These are phyloP conservation scores for Trichoderma koningii DNA, from an alignment of 2,329 filamentous ascomycete species.

Conservation along the genomic window DNA sequence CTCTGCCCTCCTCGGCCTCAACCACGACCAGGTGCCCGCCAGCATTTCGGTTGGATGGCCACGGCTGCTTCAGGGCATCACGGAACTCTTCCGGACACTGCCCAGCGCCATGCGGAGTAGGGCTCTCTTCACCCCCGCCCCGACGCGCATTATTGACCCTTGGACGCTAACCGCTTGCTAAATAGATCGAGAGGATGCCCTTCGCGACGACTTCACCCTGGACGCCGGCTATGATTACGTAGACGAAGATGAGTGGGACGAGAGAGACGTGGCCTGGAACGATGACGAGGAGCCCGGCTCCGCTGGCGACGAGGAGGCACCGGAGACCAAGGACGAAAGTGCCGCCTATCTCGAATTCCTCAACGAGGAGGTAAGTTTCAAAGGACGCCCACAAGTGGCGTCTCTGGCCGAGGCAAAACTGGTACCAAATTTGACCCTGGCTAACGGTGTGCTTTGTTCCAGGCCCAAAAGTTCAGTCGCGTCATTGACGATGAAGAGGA, in stretches of 20 bases:
- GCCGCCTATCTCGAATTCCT: constrained; percentile 94
- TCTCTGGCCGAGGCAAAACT: no score
- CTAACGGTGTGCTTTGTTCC: not conserved
- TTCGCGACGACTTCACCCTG: constrained; percentile 81
- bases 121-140: constrained; percentile 32
- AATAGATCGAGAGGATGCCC: constrained; percentile 82
- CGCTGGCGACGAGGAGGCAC: constrained; percentile 63
- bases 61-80: constrained; percentile 81
- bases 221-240: constrained; percentile 65
- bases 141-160: no score
- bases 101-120: constrained; percentile 83
- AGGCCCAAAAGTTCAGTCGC: constrained; percentile 82
- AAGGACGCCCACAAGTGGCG: not conserved
- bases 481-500: constrained; percentile 71
- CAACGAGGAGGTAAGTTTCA: constrained; percentile 72
- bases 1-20: constrained; percentile 77
- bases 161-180: constrained; percentile 32
- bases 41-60: constrained; percentile 97
- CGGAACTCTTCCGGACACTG: constrained; percentile 87
- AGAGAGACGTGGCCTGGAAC: constrained; percentile 80
- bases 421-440: no score
- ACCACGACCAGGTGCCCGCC: constrained; percentile 78
- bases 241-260: constrained; percentile 79
- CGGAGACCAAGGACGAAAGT: constrained; percentile 82
- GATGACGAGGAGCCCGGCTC: constrained; percentile 66